Base-by-base conservation (phyloP, 2,329 filamentous ascomycete species). In the Bimuria novae-zelandiae region DNA sequence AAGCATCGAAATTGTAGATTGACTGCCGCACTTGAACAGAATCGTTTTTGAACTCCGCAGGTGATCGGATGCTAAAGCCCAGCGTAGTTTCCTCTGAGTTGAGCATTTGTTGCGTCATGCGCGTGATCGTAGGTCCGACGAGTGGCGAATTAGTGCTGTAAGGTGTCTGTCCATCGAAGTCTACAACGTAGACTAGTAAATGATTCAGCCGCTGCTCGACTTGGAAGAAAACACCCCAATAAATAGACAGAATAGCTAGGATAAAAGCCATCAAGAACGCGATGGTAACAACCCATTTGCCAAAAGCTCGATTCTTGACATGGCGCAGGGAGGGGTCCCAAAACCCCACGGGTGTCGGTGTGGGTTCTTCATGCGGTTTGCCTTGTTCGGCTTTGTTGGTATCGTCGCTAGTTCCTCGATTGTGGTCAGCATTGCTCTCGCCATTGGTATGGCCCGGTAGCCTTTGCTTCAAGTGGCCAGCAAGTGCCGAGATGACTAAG, bases 131-230 rank as follows among this genome's bases (percentile, higher is more conserved):
- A 0, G 82, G 83, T 1, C 85, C 85, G n/a, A 88, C 77, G 2
- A 87, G 61, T 0, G 84, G 78, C 16, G 75, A 64, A 3, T 74
- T 71, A 30, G 74, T 75, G 57, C 75, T 63, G 56, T 82, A 85
- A 1, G 83, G 83, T 1, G 80, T 74, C 40, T 78, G 76, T 3
- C 80, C 81, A 64, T 89, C 85, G 57, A 88, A 86, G 65, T 87
- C 83, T 23, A 88, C 84, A 1, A 87, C 79, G 55, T 82, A 80
- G 7, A 88, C 76, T 3, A 75, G 2, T 70, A 72, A 16, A 81
- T 70, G 47, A 82, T 84, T 39, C 74, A 68, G 35, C 21, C 67
- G 57, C 5, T 62, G 60, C 10, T 84, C 75, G 0, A 81, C 76
- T 12, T 76, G 62, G 62, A 76, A 83, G 17, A 87, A 79, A 0